Conservation (phyloP, 192 early-diverging fungal genomes). For the Chytriomyces hyalinus region DNA sequence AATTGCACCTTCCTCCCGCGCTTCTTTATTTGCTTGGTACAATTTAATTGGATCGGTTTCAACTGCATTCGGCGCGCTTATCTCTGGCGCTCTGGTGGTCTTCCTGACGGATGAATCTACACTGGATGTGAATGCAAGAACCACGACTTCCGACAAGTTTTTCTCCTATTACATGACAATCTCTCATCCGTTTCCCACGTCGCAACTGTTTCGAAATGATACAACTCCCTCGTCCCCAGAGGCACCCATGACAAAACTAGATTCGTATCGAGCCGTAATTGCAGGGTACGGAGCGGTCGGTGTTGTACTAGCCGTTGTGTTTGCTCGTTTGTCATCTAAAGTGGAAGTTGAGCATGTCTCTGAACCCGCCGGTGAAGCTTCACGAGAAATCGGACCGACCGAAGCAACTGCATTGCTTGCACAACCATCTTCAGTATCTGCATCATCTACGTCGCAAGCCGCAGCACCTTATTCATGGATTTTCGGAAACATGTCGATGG, state of each 20-base stretch:
- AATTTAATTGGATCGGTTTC: constrained; percentile 24
- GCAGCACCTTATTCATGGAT: neutral
- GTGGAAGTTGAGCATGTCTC: constrained; percentile 4
- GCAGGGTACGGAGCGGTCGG: constrained; percentile 22
- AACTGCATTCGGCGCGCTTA: constrained; percentile 26
- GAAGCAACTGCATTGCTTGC: neutral
- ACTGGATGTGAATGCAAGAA: neutral
- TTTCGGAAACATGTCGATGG: constrained; percentile 10
- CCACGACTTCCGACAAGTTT: neutral
- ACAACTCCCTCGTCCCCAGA: neutral
- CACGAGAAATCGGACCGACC: too few species aligned
- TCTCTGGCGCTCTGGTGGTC: constrained; percentile 21
- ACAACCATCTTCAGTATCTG: neutral
- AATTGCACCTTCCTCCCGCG: constrained; percentile 1
- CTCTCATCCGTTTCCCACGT: neutral
- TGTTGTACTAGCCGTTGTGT: constrained; percentile 17
- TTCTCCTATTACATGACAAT: too few species aligned
- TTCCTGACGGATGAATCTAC: neutral
- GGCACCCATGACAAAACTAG: constrained; percentile 11
- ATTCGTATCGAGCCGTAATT: constrained; percentile 27
- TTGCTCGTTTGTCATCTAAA: neutral
- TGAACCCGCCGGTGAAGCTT: neutral
- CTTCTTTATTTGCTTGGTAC: constrained; percentile 34
- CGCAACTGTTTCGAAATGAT: neutral
- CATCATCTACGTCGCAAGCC: neutral